Evolutionary conservation across 2,329 filamentous ascomycete genomes (phyloP), one percentile per base, ranked within the genome.

Genomic region (Graphium sp.): DNA sequence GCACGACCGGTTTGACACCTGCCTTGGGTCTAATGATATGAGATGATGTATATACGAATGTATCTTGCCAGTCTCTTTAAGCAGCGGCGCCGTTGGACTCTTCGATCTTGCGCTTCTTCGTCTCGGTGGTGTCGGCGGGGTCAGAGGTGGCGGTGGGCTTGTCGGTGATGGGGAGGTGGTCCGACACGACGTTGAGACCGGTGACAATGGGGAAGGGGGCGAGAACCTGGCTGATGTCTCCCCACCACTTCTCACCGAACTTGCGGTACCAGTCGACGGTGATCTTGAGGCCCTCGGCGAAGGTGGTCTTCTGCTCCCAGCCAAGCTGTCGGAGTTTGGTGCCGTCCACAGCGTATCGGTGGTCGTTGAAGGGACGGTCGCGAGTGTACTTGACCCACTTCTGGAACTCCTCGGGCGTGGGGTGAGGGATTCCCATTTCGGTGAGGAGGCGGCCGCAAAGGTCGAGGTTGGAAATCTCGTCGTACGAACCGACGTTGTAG

Each of bases 401-500:
- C 33, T 62, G 56, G 31, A 74, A 58, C 30, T 73, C 60, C 33
- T 63, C 58, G 18, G 54, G 48, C 4, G 52, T 55, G 12, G 56
- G 51, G 34, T 64, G 53, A 6, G 56, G 50, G 33, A 78, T 61
- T 13, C 59, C 60, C 44, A 83, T 70, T 32, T 73, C 58, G 18
- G 58, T 55, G 16, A 85, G 58, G 12, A 87, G 57, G 46, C 63
- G 67, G 34, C 55, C 52, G 49, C 78, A 79, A 5, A 87, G 59
- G 3, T 73, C 60, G 12, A 78, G 55, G 45, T 85, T 85, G 37
- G 76, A 79, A 26, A 85, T 66, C 46, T 85, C 79, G 45, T 84
- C 76, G 34, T 66, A 64, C 0, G 81, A 85, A 24, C 76, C 75
- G 7, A 89, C 76, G 38, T 89, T 89, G 60, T 89, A 89, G 34